Percentiles rank a stretch among this genome's conserved stretches.
Evolutionary conservation across 371 early-diverging fungal species (phyloP).

Genomic region (Coemansia sp.): DNA sequence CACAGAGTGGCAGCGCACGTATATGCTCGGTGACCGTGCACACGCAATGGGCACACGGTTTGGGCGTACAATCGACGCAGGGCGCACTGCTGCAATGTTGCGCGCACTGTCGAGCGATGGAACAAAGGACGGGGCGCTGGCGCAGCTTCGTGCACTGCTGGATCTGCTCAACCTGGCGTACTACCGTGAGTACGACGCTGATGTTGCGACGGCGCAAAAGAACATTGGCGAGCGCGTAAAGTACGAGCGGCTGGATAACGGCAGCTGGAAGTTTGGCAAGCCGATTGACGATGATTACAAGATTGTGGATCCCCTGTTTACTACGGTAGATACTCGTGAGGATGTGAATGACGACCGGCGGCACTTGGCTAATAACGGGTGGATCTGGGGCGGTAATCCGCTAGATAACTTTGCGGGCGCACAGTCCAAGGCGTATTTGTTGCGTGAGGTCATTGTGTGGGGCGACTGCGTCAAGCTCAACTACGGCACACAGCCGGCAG

Average conservation of each 20-base stretch:
- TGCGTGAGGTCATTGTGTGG: constrained; percentile 95
- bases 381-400: constrained; percentile 98
- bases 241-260: constrained; percentile 77
- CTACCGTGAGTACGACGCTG: constrained; percentile 83
- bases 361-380: constrained; percentile 92
- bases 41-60: constrained; percentile 32
- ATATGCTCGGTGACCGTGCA: constrained; percentile 12
- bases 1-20: constrained; percentile 35
- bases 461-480: constrained; percentile 97
- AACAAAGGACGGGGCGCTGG: constrained; percentile 28
- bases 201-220: constrained; percentile 66
- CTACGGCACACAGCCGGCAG: constrained; percentile 80
- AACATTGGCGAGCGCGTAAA: constrained; percentile 78
- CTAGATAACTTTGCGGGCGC: constrained; percentile 88
- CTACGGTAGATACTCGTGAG: constrained; percentile 58
- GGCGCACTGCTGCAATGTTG: constrained; percentile 38
- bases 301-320: constrained; percentile 90
- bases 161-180: constrained; percentile 82
- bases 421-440: constrained; percentile 81
- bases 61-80: constrained; percentile 39
- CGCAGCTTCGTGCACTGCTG: constrained; percentile 54
- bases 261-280: constrained; percentile 57
- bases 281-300: constrained; percentile 59
- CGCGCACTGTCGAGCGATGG: constrained; percentile 23
- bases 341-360: constrained; percentile 36